Percentiles rank a stretch among this genome's conserved stretches.
phyloP scores from a whole-genome alignment of 352 stramenopile genomes.

The Globisporangium uncinulatum region DNA sequence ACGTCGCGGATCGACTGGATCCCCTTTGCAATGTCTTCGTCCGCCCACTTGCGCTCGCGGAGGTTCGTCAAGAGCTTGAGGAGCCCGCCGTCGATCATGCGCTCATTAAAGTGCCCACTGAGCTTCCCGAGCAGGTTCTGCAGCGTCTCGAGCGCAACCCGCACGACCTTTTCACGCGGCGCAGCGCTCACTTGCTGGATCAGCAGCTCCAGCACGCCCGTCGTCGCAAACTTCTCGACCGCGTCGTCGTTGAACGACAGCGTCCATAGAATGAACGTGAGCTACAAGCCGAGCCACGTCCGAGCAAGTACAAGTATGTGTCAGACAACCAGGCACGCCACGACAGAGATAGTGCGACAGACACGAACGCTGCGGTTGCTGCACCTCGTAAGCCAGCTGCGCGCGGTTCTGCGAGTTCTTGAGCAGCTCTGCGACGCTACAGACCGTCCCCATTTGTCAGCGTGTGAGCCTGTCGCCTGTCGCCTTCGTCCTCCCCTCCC shows the following conservation, averaged over 20 bases:
- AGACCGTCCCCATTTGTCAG: conserved; percentile 16
- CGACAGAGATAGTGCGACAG: neutral
- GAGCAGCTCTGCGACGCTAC: conserved; percentile 58
- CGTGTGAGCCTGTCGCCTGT: no score
- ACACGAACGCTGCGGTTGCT: neutral
- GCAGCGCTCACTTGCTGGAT: conserved; percentile 88
- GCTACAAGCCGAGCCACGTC: conserved; percentile 27
- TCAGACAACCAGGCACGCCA: neutral
- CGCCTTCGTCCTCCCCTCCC: no score
- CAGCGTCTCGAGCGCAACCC: conserved; percentile 92
- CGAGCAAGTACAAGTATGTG: neutral
- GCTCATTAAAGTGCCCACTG: conserved; percentile 82
- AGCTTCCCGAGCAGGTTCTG: conserved; percentile 81
- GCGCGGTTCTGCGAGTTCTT: conserved; percentile 79
- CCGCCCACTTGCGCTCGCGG: conserved; percentile 91
- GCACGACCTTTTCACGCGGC: conserved; percentile 96
- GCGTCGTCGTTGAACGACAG: conserved; percentile 90
- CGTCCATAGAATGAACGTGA: conserved; percentile 97
- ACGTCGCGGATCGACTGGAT: conserved; percentile 76
- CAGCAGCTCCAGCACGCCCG: conserved; percentile 59
- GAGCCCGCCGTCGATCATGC: conserved; percentile 95
- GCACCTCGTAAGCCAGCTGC: conserved; percentile 94
- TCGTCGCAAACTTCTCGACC: conserved; percentile 69
- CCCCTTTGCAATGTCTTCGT: conserved; percentile 91
- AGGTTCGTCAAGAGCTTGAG: conserved; percentile 94